Conservation (phyloP, 2,329 filamentous ascomycete species). For the Ophiocordyceps sinensis region DNA sequence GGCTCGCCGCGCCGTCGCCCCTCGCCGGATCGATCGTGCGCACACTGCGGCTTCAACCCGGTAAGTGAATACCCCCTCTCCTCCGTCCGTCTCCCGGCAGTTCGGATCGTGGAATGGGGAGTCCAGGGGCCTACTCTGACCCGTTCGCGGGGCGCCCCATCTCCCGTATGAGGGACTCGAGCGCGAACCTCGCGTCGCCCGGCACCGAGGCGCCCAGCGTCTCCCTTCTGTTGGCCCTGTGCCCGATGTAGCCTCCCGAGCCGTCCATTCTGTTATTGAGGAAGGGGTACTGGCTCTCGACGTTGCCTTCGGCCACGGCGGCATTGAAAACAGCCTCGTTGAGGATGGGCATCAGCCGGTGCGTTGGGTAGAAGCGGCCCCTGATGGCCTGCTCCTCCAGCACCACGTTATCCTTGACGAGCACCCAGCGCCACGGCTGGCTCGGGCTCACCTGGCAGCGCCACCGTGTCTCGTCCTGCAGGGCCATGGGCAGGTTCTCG, state of each 20-base stretch:
- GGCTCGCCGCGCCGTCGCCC: too few relatives aligned
- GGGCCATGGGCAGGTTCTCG: slow-evolving; percentile 25
- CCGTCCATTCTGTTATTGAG: slow-evolving; percentile 40
- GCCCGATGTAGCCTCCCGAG: slow-evolving; percentile 23
- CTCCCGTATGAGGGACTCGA: slow-evolving; percentile 23
- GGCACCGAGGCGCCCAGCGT: slow-evolving; percentile 28
- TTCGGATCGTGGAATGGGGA: too few relatives aligned
- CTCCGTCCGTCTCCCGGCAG: too few relatives aligned
- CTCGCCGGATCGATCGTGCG: too few relatives aligned
- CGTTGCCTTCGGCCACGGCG: slow-evolving; percentile 20
- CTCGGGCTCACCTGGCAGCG: slow-evolving; percentile 19
- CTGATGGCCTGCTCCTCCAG: slow-evolving; percentile 32
- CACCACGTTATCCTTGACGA: slow-evolving; percentile 30
- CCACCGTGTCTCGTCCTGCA: slow-evolving; percentile 25
- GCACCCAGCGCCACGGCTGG: slow-evolving; percentile 21
- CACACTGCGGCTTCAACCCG: too few relatives aligned
- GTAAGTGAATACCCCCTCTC: too few relatives aligned
- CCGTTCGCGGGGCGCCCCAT: slow-evolving; percentile 6
- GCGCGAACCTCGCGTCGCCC: slow-evolving; percentile 16
- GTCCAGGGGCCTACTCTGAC: neutral
- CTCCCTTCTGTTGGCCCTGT: slow-evolving; percentile 23
- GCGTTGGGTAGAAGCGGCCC: slow-evolving; percentile 45
- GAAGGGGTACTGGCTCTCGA: slow-evolving; percentile 30
- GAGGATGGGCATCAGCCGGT: slow-evolving; percentile 35
- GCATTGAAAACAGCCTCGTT: slow-evolving; percentile 23